A percentile compares a stretch with the other conserved stretches of the same genome.
These are phyloP conservation scores for Gastrolobium bilobum DNA, from an alignment of 306 rosid genomes.

Conservation along the genomic window DNA sequence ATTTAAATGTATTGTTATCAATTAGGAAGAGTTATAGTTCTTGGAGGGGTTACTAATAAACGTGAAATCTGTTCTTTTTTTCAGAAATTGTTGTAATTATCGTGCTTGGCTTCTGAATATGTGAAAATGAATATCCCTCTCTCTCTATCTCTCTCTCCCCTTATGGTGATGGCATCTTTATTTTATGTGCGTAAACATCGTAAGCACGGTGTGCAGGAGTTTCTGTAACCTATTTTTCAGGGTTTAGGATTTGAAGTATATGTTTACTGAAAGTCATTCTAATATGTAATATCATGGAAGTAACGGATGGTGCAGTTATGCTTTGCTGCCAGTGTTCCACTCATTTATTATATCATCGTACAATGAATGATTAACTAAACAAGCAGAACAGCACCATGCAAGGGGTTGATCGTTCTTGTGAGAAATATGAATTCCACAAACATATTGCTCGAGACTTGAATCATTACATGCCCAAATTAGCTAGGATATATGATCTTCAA, in stretches of 20 bases:
- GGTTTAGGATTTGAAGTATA: conserved; percentile 2
- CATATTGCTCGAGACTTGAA: no score
- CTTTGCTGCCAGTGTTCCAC: no score
- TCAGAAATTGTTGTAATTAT: conserved; percentile 50
- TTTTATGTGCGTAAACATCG: neutral
- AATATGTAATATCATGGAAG: neutral
- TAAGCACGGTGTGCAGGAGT: neutral
- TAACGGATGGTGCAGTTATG: neutral
- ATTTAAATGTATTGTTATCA: conserved; percentile 49
- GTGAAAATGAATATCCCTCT: conserved; percentile 13
- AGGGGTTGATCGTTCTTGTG: no score
- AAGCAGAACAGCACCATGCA: no score
- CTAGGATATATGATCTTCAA: no score
- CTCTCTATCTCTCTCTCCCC: neutral
- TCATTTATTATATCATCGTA: no score
- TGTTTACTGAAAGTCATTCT: neutral
- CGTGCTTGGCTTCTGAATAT: conserved; percentile 45
- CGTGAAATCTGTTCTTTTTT: conserved; percentile 50
- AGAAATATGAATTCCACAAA: no score
- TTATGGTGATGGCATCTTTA: neutral
- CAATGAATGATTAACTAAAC: no score
- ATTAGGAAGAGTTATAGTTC: conserved; percentile 45
- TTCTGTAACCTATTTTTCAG: neutral
- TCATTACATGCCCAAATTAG: no score
- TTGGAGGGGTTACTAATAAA: conserved; percentile 52